Base-by-base conservation (phyloP, 768 basidiomycete genomes). In the Hericium coralloides region DNA sequence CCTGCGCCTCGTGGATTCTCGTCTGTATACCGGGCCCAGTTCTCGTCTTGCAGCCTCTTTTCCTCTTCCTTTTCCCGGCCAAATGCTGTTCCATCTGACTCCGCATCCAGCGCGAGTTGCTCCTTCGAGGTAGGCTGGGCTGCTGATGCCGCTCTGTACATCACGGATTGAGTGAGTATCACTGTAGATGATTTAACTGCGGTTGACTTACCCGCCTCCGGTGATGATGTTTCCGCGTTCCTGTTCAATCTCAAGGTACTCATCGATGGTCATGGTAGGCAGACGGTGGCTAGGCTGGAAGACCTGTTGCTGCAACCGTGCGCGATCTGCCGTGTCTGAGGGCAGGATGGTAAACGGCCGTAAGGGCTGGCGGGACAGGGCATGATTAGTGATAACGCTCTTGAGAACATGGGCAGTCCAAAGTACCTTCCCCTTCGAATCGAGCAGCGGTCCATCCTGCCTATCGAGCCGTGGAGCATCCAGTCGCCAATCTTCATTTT, bases 191-290 rank as follows among this genome's bases (percentile, higher is more conserved):
- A 31, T 31, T 31, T 31, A 9, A 31, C 31, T n/a, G 10, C 10
- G 31, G 31, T 52, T 18, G 2, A 71, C 86, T 70, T 67, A 93
- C 90, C 92, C 92, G 74, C 92, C 89, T 36, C 88, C 89, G 9
- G 86, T 79, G 55, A 97, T 82, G 63, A 98, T 84, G 54, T 92
- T 94, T 0, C 95, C 95, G 56, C 89, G 74, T 65, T 84, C 77
- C 50, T 76, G 75, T 66, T 99, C 95, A 56, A 92, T 83, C 66
- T 89, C 83, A 36, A 99, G 78, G 66, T 95, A 98, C 70, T 98
- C 90, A 64, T 98, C 95, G 57, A 98, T 82, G 1, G 89, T 81
- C 97, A 99, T 98, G 0, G 92, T 94, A 4, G 97, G 97, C 36
- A 98, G 73, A 45, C 86, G 81, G 65, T 97, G 83, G 12, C 81